Base-by-base conservation (phyloP, 768 basidiomycete genomes). In the Suillus subaureus region DNA sequence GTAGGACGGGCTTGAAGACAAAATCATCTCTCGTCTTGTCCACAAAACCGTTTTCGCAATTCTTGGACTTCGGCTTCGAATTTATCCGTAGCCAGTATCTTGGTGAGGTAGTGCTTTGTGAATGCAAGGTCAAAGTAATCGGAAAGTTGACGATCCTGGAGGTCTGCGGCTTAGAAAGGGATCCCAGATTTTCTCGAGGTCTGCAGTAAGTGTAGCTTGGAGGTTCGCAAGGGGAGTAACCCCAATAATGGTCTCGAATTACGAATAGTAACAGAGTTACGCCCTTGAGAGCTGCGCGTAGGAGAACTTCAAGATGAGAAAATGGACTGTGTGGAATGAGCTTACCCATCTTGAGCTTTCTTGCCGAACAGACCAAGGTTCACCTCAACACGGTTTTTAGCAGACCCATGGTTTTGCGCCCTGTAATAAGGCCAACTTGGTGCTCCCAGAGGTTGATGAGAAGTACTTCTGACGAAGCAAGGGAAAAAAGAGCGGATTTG, bases 371-470 rank as follows among this genome's bases (percentile, higher is more conserved):
- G 76, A 5, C 93, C 93, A 26, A 99, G 84, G 78, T 99, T 99
- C 68, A 99, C 97, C 77, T 99, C 94, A 74, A 97, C 21, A 99
- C 97, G 6, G 97, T 99, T 84, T 99, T 99, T 68, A 99, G 87
- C 26, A 99, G 83, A 15, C 93, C 97, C 97, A 99, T 97, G 79
- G n/a, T n/a, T 99, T 99, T 47, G 97, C 97, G 47, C 97, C 97
- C 73, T 99, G 96, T 79, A 98, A 99, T 57, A 99, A 79, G n/a
- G 52, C 97, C 97, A 63, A 99, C 94, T 85, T 99, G 96, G 71
- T 98, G 96, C 74, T 99, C 97, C 97, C 97, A 99, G 28, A 99
- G 79, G 75, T 99, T 99, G 73, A 99, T 89, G 55, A 99, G 89
- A 62, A 99, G 83, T 31, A 99, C 88, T 77, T 99, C 97, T 1